Evolutionary conservation across 2,329 filamentous ascomycete genomes (phyloP).

Genomic region (Zymoseptoria tritici): DNA sequence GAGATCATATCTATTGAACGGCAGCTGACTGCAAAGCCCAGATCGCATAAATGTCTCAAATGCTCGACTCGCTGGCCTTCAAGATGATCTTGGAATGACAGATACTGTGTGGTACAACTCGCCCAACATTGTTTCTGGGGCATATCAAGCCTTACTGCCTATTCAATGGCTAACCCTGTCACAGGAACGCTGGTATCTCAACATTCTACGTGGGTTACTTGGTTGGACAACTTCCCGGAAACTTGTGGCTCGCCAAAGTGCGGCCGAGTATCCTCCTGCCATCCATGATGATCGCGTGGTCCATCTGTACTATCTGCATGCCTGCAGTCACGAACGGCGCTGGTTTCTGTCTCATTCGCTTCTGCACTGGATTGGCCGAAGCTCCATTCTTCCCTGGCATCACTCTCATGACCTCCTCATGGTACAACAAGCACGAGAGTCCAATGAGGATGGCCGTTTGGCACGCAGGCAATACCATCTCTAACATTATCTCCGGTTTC

Average conservation of each 20-base stretch:
- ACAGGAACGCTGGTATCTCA: slow-evolving; percentile 33
- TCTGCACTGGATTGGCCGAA: slow-evolving; percentile 34
- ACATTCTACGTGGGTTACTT: slow-evolving; percentile 41
- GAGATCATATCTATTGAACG: no score
- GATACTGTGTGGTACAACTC: slow-evolving; percentile 25
- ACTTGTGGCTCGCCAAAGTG: slow-evolving; percentile 38
- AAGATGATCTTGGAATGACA: slow-evolving; percentile 32
- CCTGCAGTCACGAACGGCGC: slow-evolving; percentile 31
- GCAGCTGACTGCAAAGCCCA: no score
- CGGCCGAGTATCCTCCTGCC: slow-evolving; percentile 33
- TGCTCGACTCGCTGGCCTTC: slow-evolving; percentile 34
- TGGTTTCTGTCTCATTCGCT: slow-evolving; percentile 33
- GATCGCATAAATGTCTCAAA: slow-evolving; percentile 37
- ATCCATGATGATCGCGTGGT: slow-evolving; percentile 37
- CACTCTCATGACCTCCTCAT: slow-evolving; percentile 35
- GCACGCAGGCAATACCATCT: slow-evolving; percentile 41
- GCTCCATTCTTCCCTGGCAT: slow-evolving; percentile 35
- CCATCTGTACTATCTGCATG: slow-evolving; percentile 41
- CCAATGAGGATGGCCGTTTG: slow-evolving; percentile 40
- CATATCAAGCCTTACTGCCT: background rate
- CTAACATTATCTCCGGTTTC: slow-evolving; percentile 40
- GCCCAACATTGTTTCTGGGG: background rate
- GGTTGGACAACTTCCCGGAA: slow-evolving; percentile 39
- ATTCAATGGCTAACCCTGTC: background rate
- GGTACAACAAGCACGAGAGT: slow-evolving; percentile 42